A percentile compares a stretch with the other conserved stretches of the same genome.
These are phyloP conservation scores for Raddia distichophylla DNA, from an alignment of 176 grass and related monocot genomes.

Conservation along the genomic window DNA sequence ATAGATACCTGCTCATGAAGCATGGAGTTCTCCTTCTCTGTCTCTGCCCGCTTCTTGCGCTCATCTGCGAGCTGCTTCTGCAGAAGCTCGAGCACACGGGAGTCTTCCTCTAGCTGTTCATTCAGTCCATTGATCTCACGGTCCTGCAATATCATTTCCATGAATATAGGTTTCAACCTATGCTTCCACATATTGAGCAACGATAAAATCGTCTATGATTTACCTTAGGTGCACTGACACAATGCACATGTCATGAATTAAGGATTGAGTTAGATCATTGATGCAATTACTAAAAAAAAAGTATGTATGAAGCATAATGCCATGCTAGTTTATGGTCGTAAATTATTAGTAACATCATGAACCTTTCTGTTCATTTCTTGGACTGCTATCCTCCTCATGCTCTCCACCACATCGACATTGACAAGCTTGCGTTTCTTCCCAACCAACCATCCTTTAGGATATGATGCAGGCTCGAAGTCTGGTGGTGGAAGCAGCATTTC, in stretches of 20 bases:
- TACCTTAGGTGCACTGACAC: background rate
- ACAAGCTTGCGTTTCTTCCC: constrained; percentile 98
- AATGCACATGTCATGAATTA: background rate
- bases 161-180: background rate
- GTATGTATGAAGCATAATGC: constrained; percentile 10
- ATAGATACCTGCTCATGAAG: constrained; percentile 85
- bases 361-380: constrained; percentile 99
- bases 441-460: constrained; percentile 92
- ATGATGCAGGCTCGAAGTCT: constrained; percentile 74
- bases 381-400: constrained; percentile 89
- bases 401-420: constrained; percentile 98
- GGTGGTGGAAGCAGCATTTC: constrained; percentile 94
- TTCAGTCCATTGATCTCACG: constrained; percentile 90
- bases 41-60: constrained; percentile 75
- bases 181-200: constrained; percentile 3
- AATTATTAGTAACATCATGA: constrained; percentile 39
- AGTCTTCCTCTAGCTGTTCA: constrained; percentile 93
- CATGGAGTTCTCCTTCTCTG: constrained; percentile 81
- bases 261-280: constrained; percentile 6
- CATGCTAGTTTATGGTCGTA: constrained; percentile 18
- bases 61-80: constrained; percentile 80
- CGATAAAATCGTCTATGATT: background rate
- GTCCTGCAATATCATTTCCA: constrained; percentile 58
- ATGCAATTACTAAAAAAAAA: constrained; percentile 14
- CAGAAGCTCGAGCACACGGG: constrained; percentile 76